These are phyloP conservation scores for Emericellopsis atlantica DNA, from an alignment of 2,329 filamentous ascomycete species.

Conservation along the genomic window DNA sequence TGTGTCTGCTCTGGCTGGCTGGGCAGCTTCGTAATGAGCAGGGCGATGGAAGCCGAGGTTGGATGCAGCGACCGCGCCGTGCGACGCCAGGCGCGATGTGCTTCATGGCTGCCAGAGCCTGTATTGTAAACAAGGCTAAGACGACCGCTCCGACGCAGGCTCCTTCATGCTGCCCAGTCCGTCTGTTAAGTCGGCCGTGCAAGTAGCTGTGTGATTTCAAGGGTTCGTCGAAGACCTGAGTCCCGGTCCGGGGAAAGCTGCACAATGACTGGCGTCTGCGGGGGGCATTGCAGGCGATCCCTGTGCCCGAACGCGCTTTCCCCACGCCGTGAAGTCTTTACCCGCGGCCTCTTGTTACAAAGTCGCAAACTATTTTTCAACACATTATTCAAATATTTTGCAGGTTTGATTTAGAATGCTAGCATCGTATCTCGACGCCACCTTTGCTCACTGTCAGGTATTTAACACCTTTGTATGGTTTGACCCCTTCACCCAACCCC, in stretches of 20 bases:
- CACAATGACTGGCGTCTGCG: too few relatives aligned
- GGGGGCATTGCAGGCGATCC: too few relatives aligned
- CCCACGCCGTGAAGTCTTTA: too few relatives aligned
- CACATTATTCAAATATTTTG: not conserved
- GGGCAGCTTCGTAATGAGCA: conserved; percentile 2
- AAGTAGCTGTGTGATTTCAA: too few relatives aligned
- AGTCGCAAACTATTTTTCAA: too few relatives aligned
- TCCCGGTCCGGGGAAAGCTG: too few relatives aligned
- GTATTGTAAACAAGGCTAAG: not conserved
- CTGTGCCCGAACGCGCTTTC: too few relatives aligned
- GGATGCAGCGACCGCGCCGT: too few relatives aligned
- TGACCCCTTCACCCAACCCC: conserved; percentile 75
- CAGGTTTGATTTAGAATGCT: not conserved
- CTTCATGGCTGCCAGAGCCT: conserved; percentile 13
- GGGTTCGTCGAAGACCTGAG: too few relatives aligned
- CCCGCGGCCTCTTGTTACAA: too few relatives aligned
- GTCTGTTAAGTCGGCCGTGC: too few relatives aligned
- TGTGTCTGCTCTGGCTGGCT: not conserved
- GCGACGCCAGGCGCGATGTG: conserved; percentile 7
- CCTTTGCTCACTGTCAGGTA: conserved; percentile 70
- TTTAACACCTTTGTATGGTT: conserved; percentile 96
- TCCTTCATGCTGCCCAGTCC: not conserved
- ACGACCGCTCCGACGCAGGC: not conserved
- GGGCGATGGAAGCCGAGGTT: conserved; percentile 13
- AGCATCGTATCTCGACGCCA: conserved; percentile 52